These are phyloP conservation scores for Colletotrichum spaethianum DNA, from an alignment of 2,329 filamentous ascomycete species.

Conservation along the genomic window DNA sequence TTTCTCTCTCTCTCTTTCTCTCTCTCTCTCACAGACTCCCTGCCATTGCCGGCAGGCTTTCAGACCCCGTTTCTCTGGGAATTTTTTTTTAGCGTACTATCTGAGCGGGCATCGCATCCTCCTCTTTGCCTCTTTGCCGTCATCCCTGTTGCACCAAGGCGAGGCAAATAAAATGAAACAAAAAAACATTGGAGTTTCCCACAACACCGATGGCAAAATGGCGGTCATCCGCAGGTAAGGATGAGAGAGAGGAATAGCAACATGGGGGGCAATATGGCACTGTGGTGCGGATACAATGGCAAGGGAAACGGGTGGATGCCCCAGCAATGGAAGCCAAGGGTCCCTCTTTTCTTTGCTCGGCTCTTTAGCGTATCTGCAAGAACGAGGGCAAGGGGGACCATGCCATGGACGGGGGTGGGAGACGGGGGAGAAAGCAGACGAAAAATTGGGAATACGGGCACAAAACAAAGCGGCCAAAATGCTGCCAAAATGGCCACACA, in stretches of 20 bases:
- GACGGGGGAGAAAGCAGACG: conserved; percentile 18
- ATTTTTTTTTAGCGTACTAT: conserved; percentile 18
- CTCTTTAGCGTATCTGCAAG: conserved; percentile 35
- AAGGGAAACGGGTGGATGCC: conserved; percentile 7
- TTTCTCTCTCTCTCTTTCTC: not conserved
- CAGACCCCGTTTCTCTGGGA: not conserved
- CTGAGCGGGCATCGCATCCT: conserved; percentile 19
- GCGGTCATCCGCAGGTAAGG: not conserved
- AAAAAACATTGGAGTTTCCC: not conserved
- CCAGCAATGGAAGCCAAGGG: conserved; percentile 2
- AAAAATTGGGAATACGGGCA: conserved; percentile 33
- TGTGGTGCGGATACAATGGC: not conserved
- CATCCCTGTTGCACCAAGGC: not conserved
- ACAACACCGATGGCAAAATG: not conserved
- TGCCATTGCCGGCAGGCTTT: not conserved
- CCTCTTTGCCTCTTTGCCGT: not conserved
- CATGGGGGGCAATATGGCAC: not conserved
- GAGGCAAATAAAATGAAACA: not conserved
- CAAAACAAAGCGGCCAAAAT: conserved; percentile 19
- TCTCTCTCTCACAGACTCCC: not conserved
- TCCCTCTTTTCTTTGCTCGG: conserved; percentile 20
- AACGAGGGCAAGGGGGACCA: conserved; percentile 6
- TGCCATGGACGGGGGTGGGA: not conserved
- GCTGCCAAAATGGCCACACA: not conserved
- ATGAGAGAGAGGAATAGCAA: conserved; percentile 2